Evolutionary conservation across 2,329 filamentous ascomycete genomes (phyloP).

Genomic region (Stagonosporopsis chrysanthemi): DNA sequence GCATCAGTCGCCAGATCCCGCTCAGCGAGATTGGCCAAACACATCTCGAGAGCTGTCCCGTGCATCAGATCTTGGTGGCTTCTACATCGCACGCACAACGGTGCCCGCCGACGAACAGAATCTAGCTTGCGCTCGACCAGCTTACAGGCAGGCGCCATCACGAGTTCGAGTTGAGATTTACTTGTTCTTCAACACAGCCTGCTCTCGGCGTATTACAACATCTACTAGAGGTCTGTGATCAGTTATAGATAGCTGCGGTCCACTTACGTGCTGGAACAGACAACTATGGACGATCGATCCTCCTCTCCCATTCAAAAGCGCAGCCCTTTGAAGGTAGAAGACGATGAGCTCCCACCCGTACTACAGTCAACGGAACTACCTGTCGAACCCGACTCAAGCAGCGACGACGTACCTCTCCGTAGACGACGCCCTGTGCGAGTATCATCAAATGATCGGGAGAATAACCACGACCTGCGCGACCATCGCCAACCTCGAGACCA

Average conservation of each 20-base stretch:
- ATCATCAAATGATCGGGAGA: neutral
- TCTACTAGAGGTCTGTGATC: neutral
- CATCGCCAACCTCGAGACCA: neutral
- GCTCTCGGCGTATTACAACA: neutral
- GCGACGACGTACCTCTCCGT: slow-evolving; percentile 18
- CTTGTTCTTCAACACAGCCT: neutral
- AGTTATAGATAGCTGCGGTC: neutral
- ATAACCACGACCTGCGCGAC: neutral
- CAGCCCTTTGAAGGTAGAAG: neutral
- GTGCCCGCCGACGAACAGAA: too few species aligned
- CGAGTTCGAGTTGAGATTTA: neutral
- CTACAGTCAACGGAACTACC: slow-evolving; percentile 4
- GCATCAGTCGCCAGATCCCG: too few species aligned
- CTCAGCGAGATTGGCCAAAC: too few species aligned
- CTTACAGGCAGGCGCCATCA: neutral
- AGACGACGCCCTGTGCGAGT: slow-evolving; percentile 3
- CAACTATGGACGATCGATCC: neutral
- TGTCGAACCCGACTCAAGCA: slow-evolving; percentile 10
- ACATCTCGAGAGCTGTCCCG: too few species aligned
- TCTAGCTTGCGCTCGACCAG: neutral
- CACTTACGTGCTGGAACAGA: neutral
- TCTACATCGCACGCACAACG: too few species aligned
- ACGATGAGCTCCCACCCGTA: neutral
- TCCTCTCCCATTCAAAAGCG: neutral
- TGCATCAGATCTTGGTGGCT: too few species aligned